Evolutionary conservation across 2,329 filamentous ascomycete species (phyloP), one percentile per base, ranked within the genome.

Genomic region (Claviceps spartinae): DNA sequence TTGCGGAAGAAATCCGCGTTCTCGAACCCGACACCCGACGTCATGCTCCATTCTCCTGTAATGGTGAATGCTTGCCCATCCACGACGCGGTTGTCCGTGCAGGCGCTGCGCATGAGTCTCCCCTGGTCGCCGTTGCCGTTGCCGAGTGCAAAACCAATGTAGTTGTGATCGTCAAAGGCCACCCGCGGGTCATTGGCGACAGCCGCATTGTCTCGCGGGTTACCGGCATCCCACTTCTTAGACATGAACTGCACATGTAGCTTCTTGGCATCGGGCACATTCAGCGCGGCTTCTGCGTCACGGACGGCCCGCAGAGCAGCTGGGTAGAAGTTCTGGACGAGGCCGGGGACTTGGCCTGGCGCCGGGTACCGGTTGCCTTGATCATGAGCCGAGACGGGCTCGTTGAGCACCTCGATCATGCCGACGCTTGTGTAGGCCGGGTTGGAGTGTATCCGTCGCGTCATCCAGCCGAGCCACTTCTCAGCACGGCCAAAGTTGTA

Each of bases 351-450:
- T 49, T 61, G 34, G 9, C 59, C 59, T 30, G 59, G 59, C 24
- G 59, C 59, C 2, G 59, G 59, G 49, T 59, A 61, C 22, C 59
- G 59, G 48, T 36, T 36, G 24, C 24, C 48, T 9, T 2, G 4
- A 8, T 26, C 55, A 48, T 59, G 58, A 16, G 44, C 49, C 4
- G 58, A 69, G 22, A 72, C 61, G 26, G 55, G 55, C 54, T 57
- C 78, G 61, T 81, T 81, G 56, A 80, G 66, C 9, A 82, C 67
- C 59, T 77, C 72, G 14, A 82, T 63, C 72, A 78, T 81, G 18
- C 79, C 78, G 30, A 81, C 78, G 40, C 73, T 78, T 42, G 72
- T 65, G 60, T 77, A 79, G 46, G 70, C 69, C 5, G 63, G 53
- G 50, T 71, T 71, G 0, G 61, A 64, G 58, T 81, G 77, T 48